These are phyloP conservation scores for Crithidia acanthocephali DNA, from an alignment of 208 protist genomes.

Conservation along the genomic window DNA sequence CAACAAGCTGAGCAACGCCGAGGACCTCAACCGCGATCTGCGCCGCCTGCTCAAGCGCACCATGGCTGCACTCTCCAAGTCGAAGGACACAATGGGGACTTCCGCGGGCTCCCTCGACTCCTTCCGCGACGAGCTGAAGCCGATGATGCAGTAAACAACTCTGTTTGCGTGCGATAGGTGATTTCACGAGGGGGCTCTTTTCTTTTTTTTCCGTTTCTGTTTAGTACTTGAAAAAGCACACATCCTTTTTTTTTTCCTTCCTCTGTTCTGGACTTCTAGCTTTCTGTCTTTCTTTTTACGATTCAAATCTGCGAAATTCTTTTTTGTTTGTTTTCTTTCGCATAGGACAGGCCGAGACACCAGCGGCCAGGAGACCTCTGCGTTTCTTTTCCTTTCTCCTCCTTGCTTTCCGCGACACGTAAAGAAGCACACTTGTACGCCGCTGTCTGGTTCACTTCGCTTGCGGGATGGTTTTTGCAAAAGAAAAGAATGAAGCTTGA, in stretches of 20 bases:
- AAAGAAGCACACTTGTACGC: no score
- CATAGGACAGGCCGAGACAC: no score
- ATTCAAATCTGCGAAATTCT: not conserved
- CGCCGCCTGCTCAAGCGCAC: constrained; percentile 36
- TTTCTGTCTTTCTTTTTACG: not conserved
- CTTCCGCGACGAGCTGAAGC: constrained; percentile 44
- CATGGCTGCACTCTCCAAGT: constrained; percentile 36
- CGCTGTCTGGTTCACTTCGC: no score
- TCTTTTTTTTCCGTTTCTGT: constrained; percentile 1
- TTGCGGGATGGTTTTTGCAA: no score
- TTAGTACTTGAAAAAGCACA: no score
- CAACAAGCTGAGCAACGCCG: constrained; percentile 21
- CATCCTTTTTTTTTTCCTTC: constrained; percentile 11
- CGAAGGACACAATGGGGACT: constrained; percentile 36
- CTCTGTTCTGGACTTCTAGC: not conserved
- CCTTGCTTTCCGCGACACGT: no score
- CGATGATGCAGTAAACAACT: constrained; percentile 34
- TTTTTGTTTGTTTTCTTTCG: no score
- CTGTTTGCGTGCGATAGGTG: no score
- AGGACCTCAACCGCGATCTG: constrained; percentile 34
- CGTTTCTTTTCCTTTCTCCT: no score
- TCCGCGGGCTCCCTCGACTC: constrained; percentile 34
- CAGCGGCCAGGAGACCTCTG: no score
- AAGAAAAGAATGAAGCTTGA: no score
- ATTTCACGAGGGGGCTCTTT: no score